Base-by-base conservation (phyloP, 2,329 filamentous ascomycete species). In the Fusarium nisikadoi region DNA sequence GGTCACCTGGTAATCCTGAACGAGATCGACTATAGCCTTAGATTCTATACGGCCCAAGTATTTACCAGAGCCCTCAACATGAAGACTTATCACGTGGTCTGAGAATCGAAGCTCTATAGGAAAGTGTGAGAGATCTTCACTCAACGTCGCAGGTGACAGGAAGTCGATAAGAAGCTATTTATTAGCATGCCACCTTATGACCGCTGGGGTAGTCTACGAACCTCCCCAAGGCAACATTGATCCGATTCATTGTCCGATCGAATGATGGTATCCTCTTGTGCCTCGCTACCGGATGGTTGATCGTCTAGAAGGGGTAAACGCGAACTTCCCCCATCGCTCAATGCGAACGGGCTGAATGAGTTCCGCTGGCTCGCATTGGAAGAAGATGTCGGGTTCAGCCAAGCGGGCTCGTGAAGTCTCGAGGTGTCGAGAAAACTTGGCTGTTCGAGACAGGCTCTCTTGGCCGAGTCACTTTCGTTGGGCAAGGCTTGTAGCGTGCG, bases 111-210 rank as follows among this genome's bases (percentile, higher is more conserved):
- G 36, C 20, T 55, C 52, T 0, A 55, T 43, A 1, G 38, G 52
- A 6, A 25, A 27, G 1, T 42, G n/a, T 43, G 52, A 25, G 6
- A 42, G 39, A n/a, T 25, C 38, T 42, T 33, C 2, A 25, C 16
- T 23, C 6, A 55, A 19, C 1, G 11, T 55, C 10, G 29, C 52
- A 6, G 27, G 14, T 10, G 52, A 42, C 16, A 14, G 33, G 6
- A 55, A 55, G 6, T 55, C 52, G n/a, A 55, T 42, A 2, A 43
- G 52, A 55, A 55, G 52, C 52, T 55, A 33, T 16, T 55, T 7
- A 20, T 43, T 55, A 43, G 20, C n/a, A n/a, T n/a, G n/a, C n/a
- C n/a, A 3, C 12, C 36, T 42, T 14, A 0, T 23, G 8, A 5
- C 5, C 7, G 3, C 6, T 6, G 8, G 5, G 4, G 5, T 14